Evolutionary conservation across 75 land plant species (phyloP).

Genomic region (Pinus albicaulis): DNA sequence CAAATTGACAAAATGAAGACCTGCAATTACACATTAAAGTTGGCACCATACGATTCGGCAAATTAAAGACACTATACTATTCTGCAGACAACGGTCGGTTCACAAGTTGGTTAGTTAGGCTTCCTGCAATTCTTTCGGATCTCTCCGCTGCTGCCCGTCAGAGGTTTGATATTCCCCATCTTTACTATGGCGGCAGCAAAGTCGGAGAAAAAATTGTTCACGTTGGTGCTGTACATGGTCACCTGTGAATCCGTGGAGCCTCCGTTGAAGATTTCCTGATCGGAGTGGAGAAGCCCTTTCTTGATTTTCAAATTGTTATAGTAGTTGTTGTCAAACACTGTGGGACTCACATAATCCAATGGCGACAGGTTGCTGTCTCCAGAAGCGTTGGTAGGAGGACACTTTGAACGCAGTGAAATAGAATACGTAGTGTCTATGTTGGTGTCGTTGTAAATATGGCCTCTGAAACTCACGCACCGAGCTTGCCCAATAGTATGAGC

Average conservation of each 20-base stretch:
- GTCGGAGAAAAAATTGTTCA: constrained; percentile 16
- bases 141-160: constrained; percentile 14
- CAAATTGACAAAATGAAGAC: too few relatives aligned
- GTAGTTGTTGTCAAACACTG: constrained; percentile 41
- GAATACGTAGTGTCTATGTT: constrained; percentile 19
- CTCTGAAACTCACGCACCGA: background rate
- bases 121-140: constrained; percentile 36
- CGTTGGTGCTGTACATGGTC: constrained; percentile 7
- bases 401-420: background rate
- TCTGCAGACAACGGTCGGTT: too few relatives aligned
- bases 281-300: constrained; percentile 57
- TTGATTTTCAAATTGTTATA: constrained; percentile 31
- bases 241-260: constrained; percentile 25
- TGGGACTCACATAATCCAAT: constrained; percentile 37
- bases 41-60: too few relatives aligned
- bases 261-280: constrained; percentile 41
- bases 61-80: too few relatives aligned
- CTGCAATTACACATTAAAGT: too few relatives aligned
- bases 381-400: constrained; percentile 18
- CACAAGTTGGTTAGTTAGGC: background rate
- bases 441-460: constrained; percentile 6
- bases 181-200: constrained; percentile 28
- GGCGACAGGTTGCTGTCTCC: constrained; percentile 34
- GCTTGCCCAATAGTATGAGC: constrained; percentile 1
- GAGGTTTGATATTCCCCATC: constrained; percentile 32